Evolutionary conservation across 2,329 filamentous ascomycete genomes (phyloP).

Genomic region (Sordariomycetes sp.): DNA sequence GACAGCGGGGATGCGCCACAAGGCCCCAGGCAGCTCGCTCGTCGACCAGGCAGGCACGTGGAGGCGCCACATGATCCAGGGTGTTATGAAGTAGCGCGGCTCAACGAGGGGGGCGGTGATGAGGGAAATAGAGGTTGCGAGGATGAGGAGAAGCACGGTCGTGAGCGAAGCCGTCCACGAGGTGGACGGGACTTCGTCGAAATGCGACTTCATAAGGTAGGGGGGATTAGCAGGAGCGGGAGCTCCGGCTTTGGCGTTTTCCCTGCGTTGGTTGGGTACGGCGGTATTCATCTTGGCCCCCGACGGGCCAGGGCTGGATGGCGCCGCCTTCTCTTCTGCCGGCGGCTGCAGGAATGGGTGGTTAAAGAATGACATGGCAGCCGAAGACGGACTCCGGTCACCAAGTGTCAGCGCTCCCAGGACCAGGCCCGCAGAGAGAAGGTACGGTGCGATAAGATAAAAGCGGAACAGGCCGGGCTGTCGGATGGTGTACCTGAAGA

Average conservation of each 20-base stretch:
- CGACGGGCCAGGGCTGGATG: neutral
- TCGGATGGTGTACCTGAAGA: conserved; percentile 76
- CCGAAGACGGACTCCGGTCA: neutral
- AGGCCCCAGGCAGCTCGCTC: neutral
- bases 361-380: conserved; percentile 13
- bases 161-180: conserved; percentile 27
- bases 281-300: neutral
- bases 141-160: conserved; percentile 46
- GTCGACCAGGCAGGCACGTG: conserved; percentile 49
- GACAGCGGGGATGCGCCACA: neutral
- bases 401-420: conserved; percentile 47
- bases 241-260: neutral
- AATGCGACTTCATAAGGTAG: conserved; percentile 8
- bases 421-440: conserved; percentile 52
- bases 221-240: neutral
- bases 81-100: conserved; percentile 90
- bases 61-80: conserved; percentile 87
- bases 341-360: conserved; percentile 16
- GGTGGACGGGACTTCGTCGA: conserved; percentile 15
- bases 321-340: conserved; percentile 4
- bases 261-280: neutral
- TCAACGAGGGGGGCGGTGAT: conserved; percentile 88
- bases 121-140: conserved; percentile 66
- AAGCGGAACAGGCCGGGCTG: conserved; percentile 55
- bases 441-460: conserved; percentile 58